Percentiles rank a stretch among this genome's conserved stretches.
phyloP scores from a whole-genome alignment of 257 asterid species.

The Misopates orontium region DNA sequence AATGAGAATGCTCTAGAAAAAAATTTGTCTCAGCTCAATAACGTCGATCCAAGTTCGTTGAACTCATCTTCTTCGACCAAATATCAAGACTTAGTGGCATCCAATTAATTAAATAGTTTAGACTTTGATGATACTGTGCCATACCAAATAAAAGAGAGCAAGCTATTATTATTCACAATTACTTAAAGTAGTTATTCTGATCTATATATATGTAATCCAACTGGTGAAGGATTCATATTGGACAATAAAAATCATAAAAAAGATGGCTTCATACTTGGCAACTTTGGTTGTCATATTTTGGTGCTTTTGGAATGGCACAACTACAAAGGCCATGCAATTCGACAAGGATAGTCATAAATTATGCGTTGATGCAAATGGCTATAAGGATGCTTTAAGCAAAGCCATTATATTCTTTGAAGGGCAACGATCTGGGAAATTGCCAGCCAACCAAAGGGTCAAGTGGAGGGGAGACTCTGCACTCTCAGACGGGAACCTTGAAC shows the following conservation, averaged over 20 bases:
- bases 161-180: no score
- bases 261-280: constrained; percentile 20
- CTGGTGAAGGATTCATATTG: no score
- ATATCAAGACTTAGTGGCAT: no score
- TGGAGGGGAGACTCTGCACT: constrained; percentile 89
- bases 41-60: no score
- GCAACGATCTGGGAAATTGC: constrained; percentile 74
- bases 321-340: constrained; percentile 15
- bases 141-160: no score
- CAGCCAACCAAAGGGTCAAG: constrained; percentile 49
- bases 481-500: constrained; percentile 51
- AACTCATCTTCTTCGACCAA: no score
- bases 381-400: constrained; percentile 60
- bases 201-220: no score
- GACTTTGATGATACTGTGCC: no score
- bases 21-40: no score
- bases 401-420: constrained; percentile 83
- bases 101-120: no score
- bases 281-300: constrained; percentile 30
- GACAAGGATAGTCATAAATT: neutral
- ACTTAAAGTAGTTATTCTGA: no score
- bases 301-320: constrained; percentile 25
- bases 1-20: no score
- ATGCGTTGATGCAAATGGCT: constrained; percentile 24
- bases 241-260: neutral